These are phyloP conservation scores for Sclerotinia sclerotiorum DNA, from an alignment of 2,329 filamentous ascomycete genomes.

Conservation along the genomic window DNA sequence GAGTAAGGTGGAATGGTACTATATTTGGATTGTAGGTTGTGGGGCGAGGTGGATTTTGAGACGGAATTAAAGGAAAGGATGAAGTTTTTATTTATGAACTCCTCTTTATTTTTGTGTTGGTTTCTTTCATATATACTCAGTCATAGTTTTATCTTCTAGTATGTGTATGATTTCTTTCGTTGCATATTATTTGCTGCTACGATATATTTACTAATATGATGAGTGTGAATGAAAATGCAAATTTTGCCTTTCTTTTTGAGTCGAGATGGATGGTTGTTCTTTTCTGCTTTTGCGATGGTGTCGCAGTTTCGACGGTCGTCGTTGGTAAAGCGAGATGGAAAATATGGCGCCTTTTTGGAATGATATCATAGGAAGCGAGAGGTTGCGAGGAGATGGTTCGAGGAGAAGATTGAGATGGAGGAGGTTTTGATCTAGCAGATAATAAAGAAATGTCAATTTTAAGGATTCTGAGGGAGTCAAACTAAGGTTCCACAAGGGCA, in stretches of 20 bases:
- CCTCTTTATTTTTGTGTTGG: background rate
- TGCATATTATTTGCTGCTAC: background rate
- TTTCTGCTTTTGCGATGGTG: background rate
- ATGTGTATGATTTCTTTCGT: background rate
- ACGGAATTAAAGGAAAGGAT: too few relatives aligned
- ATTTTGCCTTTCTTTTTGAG: background rate
- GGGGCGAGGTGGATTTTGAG: too few relatives aligned
- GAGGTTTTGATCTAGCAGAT: too few relatives aligned
- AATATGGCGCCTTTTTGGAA: too few relatives aligned
- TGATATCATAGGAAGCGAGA: too few relatives aligned
- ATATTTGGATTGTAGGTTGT: too few relatives aligned
- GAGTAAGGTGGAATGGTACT: too few relatives aligned
- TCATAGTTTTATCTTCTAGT: background rate
- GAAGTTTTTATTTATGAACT: too few relatives aligned
- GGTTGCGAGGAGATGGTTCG: too few relatives aligned
- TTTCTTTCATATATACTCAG: background rate
- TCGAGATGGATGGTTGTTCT: background rate
- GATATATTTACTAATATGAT: background rate
- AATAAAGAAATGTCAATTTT: background rate
- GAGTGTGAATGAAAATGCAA: background rate
- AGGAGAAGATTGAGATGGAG: too few relatives aligned
- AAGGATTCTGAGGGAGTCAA: background rate
- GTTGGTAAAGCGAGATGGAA: too few relatives aligned
- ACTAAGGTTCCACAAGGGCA: background rate
- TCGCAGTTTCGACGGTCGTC: background rate